Evolutionary conservation across 352 stramenopile species (phyloP), one percentile per base, ranked within the genome.

Genomic region (Phytopythium vexans): DNA sequence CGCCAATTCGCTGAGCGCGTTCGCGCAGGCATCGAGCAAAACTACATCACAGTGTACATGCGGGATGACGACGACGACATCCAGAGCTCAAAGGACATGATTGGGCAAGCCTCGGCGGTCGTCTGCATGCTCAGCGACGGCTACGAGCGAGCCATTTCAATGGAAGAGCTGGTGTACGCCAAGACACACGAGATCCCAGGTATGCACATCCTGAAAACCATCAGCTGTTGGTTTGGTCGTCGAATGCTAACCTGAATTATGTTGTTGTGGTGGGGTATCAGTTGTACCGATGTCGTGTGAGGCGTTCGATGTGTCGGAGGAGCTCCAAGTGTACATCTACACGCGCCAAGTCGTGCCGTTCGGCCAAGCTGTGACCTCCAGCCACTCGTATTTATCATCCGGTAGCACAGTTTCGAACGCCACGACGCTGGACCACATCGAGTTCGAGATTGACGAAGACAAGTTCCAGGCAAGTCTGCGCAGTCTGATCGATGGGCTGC

Each of bases 271-370:
- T 11, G 21, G 21, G 21, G 21, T 27, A 9, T 10, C 14, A 15
- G 74, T 89, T n/a, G 68, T 92, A 38, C 77, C 82, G 8, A 86
- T 89, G 36, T 89, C 78, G 27, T 84, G 71, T 44, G 83, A 88
- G 38, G 54, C 64, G 3, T 68, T 82, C 41, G 70, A 60, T 21
- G 68, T 89, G 49, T 78, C 77, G 6, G 82, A 91, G 40, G 78
- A 86, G 49, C 66, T 93, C 32, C 79, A 91, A 52, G 65, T 90
- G 37, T 92, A 88, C 45, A 55, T 92, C 14, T 90, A 84, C 58
- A 92, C 81, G 8, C 73, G 83, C 4, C 81, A 91, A 55, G 88
- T 93, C 37, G 82, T 93, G 27, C 82, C 83, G 14, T 92, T 93
- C 46, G 58, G 66, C 15, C 70, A 82, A 16, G 72, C 74, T 2